Base-by-base conservation (phyloP, 2,329 filamentous ascomycete species). In the Cercospora brassicicola region DNA sequence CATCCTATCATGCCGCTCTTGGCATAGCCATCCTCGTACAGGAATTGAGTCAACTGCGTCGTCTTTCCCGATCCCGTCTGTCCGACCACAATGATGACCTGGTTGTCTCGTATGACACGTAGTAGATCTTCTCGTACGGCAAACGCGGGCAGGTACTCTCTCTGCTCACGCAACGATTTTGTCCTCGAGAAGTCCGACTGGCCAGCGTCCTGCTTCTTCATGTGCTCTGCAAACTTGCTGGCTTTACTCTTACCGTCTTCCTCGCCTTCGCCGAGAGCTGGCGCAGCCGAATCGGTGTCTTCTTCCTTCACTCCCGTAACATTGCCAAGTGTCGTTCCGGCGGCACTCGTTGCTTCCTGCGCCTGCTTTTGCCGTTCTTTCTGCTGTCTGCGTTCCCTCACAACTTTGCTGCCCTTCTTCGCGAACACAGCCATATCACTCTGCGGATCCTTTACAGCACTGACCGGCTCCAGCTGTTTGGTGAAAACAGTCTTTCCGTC, bases 371-470 rank as follows among this genome's bases (percentile, higher is more conserved):
- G 92, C 51, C 95, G 88, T 79, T 99, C 95, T 70, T 94, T 91
- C 79, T 97, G 93, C 80, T 97, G 93, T 51, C 96, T 86, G 73
- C 91, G 90, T 74, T 99, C 95, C 76, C 91, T 92, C 11, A 99
- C 95, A 1, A 97, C 93, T 74, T 89, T 91, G 77, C 94, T 98
- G 0, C 95, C 95, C 78, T 97, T 97, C 53, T 94, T 88, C 81
- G 93, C 96, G 75, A 98, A 98, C 1, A 99, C 94, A 0, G 95
- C 95, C 95, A 99, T 97, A 77, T 99, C 95, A 77, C 96, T 99
- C 80, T 98, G 94, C 28, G 91, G 90, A 78, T 99, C 95, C 62
- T 91, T 88, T 13, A 99, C 92, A 0, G 95, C 96, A 0, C 94
- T 93, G 0, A 99, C 91, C 0, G 95, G 96, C 67, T 99, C 95